A percentile compares a stretch with the other conserved stretches of the same genome.
Evolutionary conservation across 805 yeast species (phyloP).

Genomic region (Maudiozyma pseudohumilis): DNA sequence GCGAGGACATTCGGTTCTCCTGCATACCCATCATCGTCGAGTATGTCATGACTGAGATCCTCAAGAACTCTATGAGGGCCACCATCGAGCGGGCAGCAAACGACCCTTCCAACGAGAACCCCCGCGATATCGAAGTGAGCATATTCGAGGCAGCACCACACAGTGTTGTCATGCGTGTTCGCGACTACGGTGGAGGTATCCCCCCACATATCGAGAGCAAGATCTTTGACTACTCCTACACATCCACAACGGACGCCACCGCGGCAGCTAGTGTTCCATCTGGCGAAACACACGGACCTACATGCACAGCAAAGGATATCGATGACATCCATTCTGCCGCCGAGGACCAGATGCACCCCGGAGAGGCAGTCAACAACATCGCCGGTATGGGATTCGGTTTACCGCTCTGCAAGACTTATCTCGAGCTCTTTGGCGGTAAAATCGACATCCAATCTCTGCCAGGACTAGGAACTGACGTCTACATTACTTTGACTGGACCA

Average conservation of each 20-base stretch:
- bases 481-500: conserved; percentile 39
- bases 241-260: conserved; percentile 35
- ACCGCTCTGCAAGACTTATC: conserved; percentile 71
- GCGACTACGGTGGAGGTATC: conserved; percentile 89
- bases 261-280: background rate
- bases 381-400: conserved; percentile 97
- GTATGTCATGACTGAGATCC: conserved; percentile 74
- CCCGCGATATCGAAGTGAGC: conserved; percentile 20
- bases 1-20: conserved; percentile 55
- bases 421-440: conserved; percentile 62
- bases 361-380: conserved; percentile 53
- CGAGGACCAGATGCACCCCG: conserved; percentile 47
- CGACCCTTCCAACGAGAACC: conserved; percentile 3
- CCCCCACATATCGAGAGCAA: conserved; percentile 52
- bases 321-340: background rate
- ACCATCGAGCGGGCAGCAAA: conserved; percentile 54
- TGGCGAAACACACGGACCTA: background rate
- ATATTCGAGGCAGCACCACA: conserved; percentile 23
- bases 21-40: conserved; percentile 84
- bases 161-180: conserved; percentile 60
- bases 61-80: conserved; percentile 83
- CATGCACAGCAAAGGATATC: background rate
- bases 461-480: conserved; percentile 76
- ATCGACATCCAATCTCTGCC: conserved; percentile 58
- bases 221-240: conserved; percentile 78